Percentiles rank a stretch among this genome's conserved stretches.
Conservation (phyloP, 495 filamentous ascomycete genomes). For the Xylaria palmicola region DNA sequence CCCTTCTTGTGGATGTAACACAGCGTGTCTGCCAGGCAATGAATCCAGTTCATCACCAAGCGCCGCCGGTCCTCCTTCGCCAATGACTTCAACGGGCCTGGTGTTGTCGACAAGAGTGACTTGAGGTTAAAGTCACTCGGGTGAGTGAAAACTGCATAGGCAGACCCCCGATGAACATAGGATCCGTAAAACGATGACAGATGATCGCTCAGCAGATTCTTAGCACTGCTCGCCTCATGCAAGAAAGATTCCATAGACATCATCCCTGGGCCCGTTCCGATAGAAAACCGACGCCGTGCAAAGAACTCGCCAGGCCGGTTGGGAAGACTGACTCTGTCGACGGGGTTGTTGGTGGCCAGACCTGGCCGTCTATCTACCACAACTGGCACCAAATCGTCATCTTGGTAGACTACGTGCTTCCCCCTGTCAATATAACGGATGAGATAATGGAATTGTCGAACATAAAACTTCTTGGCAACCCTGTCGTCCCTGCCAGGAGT, state of each 20-base stretch:
- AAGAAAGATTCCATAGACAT: slow-evolving; percentile 67
- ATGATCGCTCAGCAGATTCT: slow-evolving; percentile 71
- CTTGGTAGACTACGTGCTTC: slow-evolving; percentile 68
- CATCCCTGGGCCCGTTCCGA: slow-evolving; percentile 58
- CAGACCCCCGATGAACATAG: slow-evolving; percentile 68
- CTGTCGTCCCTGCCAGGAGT: slow-evolving; percentile 58
- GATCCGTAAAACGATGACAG: slow-evolving; percentile 78
- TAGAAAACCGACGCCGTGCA: slow-evolving; percentile 67
- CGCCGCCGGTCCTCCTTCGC: slow-evolving; percentile 68
- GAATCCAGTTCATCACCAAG: slow-evolving; percentile 79
- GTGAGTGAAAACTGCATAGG: slow-evolving; percentile 77
- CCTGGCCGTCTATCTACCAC: slow-evolving; percentile 57
- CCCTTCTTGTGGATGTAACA: slow-evolving; percentile 73
- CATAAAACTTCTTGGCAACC: slow-evolving; percentile 72
- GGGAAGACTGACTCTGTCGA: slow-evolving; percentile 69
- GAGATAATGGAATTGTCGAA: slow-evolving; percentile 78
- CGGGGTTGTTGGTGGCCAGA: slow-evolving; percentile 45
- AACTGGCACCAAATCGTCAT: slow-evolving; percentile 78
- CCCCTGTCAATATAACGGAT: slow-evolving; percentile 70
- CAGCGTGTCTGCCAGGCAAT: slow-evolving; percentile 77
- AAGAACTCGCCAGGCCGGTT: slow-evolving; percentile 59
- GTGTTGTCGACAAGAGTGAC: slow-evolving; percentile 69
- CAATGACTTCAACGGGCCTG: slow-evolving; percentile 65
- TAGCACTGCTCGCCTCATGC: slow-evolving; percentile 62
- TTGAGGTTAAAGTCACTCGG: slow-evolving; percentile 74